Evolutionary conservation across 2,329 filamentous ascomycete species (phyloP), one percentile per base, ranked within the genome.

Genomic region (Ophiostoma sp.): DNA sequence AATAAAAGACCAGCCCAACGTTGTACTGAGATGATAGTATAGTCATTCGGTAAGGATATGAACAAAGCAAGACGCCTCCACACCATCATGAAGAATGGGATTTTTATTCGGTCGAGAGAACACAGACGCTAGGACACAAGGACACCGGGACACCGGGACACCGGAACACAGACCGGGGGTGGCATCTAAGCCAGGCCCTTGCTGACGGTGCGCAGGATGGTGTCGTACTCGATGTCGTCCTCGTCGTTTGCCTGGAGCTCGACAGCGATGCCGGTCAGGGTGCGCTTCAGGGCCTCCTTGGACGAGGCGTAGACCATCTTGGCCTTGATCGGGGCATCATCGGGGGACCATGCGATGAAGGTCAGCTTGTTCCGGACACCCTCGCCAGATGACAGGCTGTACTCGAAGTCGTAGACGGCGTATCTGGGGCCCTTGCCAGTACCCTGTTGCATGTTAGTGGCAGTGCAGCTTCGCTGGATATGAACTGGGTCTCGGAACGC

Each of bases 231-330:
- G 76, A 95, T 90, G 79, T 94, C 91, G 79, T 92, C 89, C 74
- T 81, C 80, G 79, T 94, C 91, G 82, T 93, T 93, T 82, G 90
- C 91, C 83, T 95, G 91, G 75, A 93, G 84, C 78, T 94, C 91
- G 75, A 83, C 81, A 71, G 89, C 89, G 74, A 94, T 81, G 72
- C 90, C 91, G 77, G 86, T 90, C 72, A 95, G 85, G 66, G 89
- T 80, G 79, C 89, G 88, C 86, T 93, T 94, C 74, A 95, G 85
- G 70, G 90, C 89, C 75, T 93, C 90, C 83, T 94, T 95, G 80
- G 91, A 95, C 66, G 91, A 91, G 75, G 91, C 90, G 84, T 94
- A 95, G 79, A 93, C 85, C 91, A 95, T 95, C 85, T 93, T 93
- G 80, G 89, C 85, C 91, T 89, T 89, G 80, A 93, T 84, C 73